These are phyloP conservation scores for Thalassiosira profunda DNA, from an alignment of 108 stramenopile genomes.

Conservation along the genomic window DNA sequence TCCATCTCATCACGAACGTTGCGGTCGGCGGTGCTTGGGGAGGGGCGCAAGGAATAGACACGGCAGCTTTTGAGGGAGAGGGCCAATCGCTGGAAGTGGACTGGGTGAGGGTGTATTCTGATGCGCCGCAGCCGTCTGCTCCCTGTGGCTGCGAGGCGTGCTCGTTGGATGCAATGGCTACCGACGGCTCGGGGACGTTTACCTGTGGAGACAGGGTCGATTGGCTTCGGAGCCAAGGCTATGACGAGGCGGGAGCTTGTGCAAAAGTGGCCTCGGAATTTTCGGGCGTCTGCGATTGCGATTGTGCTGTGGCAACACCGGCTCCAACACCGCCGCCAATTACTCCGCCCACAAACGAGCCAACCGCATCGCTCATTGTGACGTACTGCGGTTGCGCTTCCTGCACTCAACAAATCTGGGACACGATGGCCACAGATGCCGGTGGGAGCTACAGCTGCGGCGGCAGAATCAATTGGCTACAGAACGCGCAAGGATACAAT, in stretches of 20 bases:
- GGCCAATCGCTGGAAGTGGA: conserved; percentile 36
- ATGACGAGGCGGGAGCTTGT: no score
- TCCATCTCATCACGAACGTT: conserved; percentile 43
- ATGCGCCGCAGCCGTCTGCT: background rate
- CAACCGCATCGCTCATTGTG: no score
- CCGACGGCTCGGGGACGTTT: no score
- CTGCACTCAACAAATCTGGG: conserved; percentile 4
- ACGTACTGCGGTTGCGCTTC: background rate
- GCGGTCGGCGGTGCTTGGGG: conserved; percentile 57
- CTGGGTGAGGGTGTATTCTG: conserved; percentile 30
- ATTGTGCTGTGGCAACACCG: no score
- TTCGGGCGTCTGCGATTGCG: no score
- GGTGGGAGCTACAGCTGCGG: conserved; percentile 9
- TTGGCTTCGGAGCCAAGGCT: no score
- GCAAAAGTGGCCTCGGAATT: no score
- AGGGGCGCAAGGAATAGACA: conserved; percentile 21
- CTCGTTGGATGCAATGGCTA: no score
- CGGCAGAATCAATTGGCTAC: background rate
- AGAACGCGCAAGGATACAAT: background rate
- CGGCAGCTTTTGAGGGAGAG: conserved; percentile 14
- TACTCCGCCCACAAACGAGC: no score
- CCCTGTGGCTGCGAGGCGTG: no score
- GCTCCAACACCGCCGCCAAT: no score
- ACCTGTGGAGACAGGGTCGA: no score
- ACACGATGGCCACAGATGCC: background rate